phyloP scores from a whole-genome alignment of 2,329 filamentous ascomycete species.

The Alternaria brassicae region DNA sequence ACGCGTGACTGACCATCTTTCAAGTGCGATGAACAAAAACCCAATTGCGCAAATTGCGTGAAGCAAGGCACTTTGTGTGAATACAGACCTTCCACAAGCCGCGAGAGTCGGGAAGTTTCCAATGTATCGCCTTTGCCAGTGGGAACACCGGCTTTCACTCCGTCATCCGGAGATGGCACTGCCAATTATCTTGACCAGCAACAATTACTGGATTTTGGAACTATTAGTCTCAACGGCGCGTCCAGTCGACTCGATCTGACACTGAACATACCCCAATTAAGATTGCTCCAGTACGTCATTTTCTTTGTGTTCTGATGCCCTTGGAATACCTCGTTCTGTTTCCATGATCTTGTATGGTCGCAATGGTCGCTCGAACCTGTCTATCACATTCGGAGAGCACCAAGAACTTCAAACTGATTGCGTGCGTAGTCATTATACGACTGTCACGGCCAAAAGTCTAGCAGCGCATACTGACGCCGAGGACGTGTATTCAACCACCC shows the following conservation, averaged over 20 bases:
- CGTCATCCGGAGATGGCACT: slow-evolving; percentile 25
- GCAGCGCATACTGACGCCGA: slow-evolving; percentile 25
- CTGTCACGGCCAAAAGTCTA: slow-evolving; percentile 36
- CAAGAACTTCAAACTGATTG: background rate
- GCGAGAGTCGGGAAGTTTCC: slow-evolving; percentile 27
- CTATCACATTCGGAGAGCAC: background rate
- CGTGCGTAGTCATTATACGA: slow-evolving; percentile 34
- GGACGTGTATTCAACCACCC: slow-evolving; percentile 25
- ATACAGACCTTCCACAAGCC: slow-evolving; percentile 28
- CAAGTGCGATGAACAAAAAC: slow-evolving; percentile 44
- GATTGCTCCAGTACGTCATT: slow-evolving; percentile 35
- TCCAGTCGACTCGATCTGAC: slow-evolving; percentile 4
- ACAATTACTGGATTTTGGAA: background rate
- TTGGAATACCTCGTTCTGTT: background rate
- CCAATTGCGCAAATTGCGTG: slow-evolving; percentile 41
- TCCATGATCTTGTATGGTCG: background rate
- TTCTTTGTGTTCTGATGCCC: background rate
- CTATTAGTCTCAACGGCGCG: background rate
- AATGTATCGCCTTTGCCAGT: slow-evolving; percentile 24
- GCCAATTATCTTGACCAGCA: slow-evolving; percentile 8
- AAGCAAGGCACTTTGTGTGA: slow-evolving; percentile 42
- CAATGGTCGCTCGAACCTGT: background rate
- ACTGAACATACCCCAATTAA: slow-evolving; percentile 34
- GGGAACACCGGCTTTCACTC: slow-evolving; percentile 19
- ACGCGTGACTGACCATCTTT: slow-evolving; percentile 16